Conservation (phyloP, 306 rosid genomes). For the Acacia confusa region DNA sequence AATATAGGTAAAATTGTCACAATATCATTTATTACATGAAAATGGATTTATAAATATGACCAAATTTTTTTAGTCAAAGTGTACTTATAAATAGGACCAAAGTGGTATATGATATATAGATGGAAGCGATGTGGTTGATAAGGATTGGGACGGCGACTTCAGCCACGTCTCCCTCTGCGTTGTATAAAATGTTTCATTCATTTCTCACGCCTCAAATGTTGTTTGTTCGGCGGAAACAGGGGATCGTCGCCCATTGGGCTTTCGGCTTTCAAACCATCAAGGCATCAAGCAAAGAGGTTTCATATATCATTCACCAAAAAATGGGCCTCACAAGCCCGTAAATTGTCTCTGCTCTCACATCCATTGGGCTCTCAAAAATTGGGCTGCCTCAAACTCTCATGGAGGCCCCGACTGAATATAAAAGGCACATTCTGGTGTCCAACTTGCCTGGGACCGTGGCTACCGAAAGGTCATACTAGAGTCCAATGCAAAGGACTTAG, state of each 20-base stretch:
- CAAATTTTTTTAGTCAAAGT: no score
- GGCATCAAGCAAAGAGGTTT: not conserved
- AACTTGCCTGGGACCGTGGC: no score
- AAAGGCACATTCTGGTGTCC: no score
- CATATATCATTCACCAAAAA: not conserved
- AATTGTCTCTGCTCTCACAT: not conserved
- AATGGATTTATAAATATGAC: no score
- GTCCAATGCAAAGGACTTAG: no score
- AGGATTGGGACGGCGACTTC: not conserved
- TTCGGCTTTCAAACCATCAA: not conserved
- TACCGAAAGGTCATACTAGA: no score
- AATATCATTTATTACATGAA: no score
- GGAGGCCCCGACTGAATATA: not conserved
- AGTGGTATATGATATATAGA: no score
- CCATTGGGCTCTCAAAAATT: not conserved
- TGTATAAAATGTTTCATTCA: not conserved
- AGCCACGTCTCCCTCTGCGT: not conserved
- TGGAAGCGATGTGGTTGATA: not conserved
- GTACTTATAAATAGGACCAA: no score
- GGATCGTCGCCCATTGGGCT: not conserved
- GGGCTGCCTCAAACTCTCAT: not conserved
- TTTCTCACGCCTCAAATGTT: not conserved
- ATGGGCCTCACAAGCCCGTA: not conserved
- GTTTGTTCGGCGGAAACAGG: not conserved
- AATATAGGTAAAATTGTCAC: no score